A percentile compares a stretch with the other conserved stretches of the same genome.
Evolutionary conservation across 1,284 basidiomycete species (phyloP).

Genomic region (Psilocybe mexicana): DNA sequence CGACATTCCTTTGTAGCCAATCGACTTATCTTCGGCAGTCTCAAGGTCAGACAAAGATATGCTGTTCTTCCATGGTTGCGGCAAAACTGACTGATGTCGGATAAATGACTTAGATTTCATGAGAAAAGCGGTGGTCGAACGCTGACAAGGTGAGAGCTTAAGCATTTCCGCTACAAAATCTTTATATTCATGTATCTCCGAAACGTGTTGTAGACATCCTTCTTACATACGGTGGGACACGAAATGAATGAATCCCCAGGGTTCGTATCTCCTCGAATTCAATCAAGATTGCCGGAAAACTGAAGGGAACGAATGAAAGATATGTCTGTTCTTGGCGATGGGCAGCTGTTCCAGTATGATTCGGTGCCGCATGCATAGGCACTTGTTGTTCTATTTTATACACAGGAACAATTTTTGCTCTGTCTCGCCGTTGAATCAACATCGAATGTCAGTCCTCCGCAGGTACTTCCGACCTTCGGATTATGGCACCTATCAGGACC

Average conservation of each 20-base stretch:
- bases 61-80: slow-evolving; percentile 8
- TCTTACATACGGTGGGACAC: not conserved
- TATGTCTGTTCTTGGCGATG: not conserved
- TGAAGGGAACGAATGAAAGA: not conserved
- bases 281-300: not conserved
- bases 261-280: no score
- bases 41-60: slow-evolving; percentile 1
- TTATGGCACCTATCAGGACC: no score
- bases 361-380: slow-evolving; percentile 10
- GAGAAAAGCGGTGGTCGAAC: slow-evolving; percentile 5
- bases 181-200: not conserved
- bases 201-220: not conserved
- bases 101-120: slow-evolving; percentile 8
- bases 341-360: not conserved
- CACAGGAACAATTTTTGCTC: not conserved
- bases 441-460: not conserved
- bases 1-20: not conserved
- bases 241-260: not conserved
- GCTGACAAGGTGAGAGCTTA: slow-evolving; percentile 10
- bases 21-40: slow-evolving; percentile 7
- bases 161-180: not conserved
- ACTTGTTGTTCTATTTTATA: slow-evolving; percentile 3
- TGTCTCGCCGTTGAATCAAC: not conserved
- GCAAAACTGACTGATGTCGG: slow-evolving; percentile 15
- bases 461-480: slow-evolving; percentile 5